phyloP scores from a whole-genome alignment of 23 red algal species.

The Gracilaria vermiculophylla region DNA sequence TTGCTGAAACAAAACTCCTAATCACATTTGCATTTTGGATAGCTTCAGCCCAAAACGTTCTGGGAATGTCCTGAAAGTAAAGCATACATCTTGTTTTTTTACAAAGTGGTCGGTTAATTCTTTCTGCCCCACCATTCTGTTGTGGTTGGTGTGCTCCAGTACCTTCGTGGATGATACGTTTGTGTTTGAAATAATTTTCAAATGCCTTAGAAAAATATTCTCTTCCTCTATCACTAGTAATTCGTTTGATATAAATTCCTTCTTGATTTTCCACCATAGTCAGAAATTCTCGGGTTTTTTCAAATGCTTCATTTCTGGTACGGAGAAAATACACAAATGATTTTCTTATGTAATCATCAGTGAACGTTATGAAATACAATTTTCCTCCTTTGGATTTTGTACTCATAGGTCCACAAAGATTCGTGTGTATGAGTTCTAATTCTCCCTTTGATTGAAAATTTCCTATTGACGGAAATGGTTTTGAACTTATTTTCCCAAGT shows the following conservation, averaged over 20 bases:
- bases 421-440: conserved; percentile 42
- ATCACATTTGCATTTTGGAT: neutral
- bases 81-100: conserved; percentile 37
- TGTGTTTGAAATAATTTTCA: neutral
- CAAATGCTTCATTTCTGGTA: neutral
- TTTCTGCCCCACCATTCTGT: neutral
- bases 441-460: neutral
- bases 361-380: conserved; percentile 35
- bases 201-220: conserved; percentile 5
- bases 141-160: conserved; percentile 22
- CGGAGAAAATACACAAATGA: conserved; percentile 9
- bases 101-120: conserved; percentile 30
- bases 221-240: neutral
- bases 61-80: neutral
- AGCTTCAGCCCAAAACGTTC: neutral
- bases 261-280: conserved; percentile 1
- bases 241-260: neutral
- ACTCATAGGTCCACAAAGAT: conserved; percentile 30
- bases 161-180: conserved; percentile 11
- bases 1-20: neutral
- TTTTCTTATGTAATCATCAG: conserved; percentile 17
- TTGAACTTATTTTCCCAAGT: neutral
- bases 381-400: neutral
- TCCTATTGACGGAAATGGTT: neutral
- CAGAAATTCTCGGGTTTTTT: neutral